These are phyloP conservation scores for Botrytis pseudocinerea DNA, from an alignment of 2,329 filamentous ascomycete species.

Conservation along the genomic window DNA sequence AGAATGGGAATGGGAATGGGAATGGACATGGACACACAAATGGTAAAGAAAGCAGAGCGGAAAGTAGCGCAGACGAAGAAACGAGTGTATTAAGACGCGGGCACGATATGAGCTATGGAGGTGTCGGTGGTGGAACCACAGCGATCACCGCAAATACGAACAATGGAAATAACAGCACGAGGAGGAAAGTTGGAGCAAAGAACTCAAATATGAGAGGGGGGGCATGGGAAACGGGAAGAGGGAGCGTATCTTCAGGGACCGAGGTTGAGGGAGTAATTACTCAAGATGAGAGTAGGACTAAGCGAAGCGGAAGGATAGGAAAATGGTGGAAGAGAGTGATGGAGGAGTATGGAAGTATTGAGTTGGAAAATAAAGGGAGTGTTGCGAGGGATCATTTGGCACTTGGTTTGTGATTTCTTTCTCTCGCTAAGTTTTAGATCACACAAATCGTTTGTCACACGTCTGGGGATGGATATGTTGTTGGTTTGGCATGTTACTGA, in stretches of 20 bases:
- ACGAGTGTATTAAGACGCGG: constrained; percentile 43
- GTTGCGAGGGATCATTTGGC: constrained; percentile 82
- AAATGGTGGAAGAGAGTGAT: constrained; percentile 56
- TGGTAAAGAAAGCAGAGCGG: constrained; percentile 20
- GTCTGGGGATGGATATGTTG: neutral
- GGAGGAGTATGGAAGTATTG: constrained; percentile 54
- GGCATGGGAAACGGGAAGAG: neutral
- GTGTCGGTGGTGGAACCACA: neutral
- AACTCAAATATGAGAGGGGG: neutral
- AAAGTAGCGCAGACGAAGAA: constrained; percentile 41
- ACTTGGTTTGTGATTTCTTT: constrained; percentile 54
- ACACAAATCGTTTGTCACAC: neutral
- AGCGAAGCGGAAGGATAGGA: constrained; percentile 28
- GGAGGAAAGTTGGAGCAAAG: neutral
- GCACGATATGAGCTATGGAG: constrained; percentile 7
- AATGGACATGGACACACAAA: constrained; percentile 5
- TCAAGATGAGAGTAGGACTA: constrained; percentile 28
- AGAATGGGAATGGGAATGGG: neutral
- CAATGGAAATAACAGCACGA: neutral
- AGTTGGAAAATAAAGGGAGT: constrained; percentile 83
- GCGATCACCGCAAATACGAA: neutral
- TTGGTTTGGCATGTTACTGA: neutral
- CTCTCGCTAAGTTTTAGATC: constrained; percentile 16
- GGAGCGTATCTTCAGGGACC: neutral
- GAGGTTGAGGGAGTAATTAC: constrained; percentile 1